Conservation (phyloP, 768 basidiomycete species). For the Naematelia aurantialba region DNA sequence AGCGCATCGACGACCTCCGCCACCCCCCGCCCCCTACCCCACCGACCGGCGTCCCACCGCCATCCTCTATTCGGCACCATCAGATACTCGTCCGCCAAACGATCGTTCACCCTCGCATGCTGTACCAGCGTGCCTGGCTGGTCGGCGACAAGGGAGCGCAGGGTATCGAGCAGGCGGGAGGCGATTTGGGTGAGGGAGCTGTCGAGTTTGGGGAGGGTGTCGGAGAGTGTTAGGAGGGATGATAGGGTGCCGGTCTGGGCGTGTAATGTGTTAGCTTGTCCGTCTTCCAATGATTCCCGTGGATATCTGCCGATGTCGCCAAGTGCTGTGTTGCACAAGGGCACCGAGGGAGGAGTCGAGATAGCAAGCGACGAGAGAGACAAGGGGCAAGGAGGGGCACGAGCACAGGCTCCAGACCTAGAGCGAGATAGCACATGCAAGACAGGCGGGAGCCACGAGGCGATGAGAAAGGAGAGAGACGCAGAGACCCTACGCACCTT, state of each 20-base stretch:
- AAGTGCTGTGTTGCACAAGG: too few relatives aligned
- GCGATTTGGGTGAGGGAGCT: slow-evolving; percentile 77
- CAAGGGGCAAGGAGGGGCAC: too few relatives aligned
- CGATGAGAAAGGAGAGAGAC: background rate
- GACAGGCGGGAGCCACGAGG: too few relatives aligned
- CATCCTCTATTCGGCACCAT: slow-evolving; percentile 59
- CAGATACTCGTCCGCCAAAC: slow-evolving; percentile 71
- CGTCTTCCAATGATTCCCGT: too few relatives aligned
- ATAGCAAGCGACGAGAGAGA: too few relatives aligned
- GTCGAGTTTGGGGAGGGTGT: slow-evolving; percentile 89
- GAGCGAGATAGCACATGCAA: too few relatives aligned
- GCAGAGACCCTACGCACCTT: slow-evolving; percentile 60
- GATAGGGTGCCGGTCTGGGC: slow-evolving; percentile 88
- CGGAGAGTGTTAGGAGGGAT: slow-evolving; percentile 78
- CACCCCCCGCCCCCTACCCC: slow-evolving; percentile 74
- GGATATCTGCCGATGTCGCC: too few relatives aligned
- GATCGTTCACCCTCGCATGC: slow-evolving; percentile 59
- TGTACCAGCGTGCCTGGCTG: slow-evolving; percentile 54
- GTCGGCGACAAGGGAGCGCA: slow-evolving; percentile 84
- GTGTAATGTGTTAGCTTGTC: slow-evolving; percentile 13
- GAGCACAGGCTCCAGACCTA: too few relatives aligned
- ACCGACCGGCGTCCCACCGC: slow-evolving; percentile 92
- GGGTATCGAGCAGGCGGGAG: slow-evolving; percentile 88
- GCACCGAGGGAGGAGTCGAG: too few relatives aligned
- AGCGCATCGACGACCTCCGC: slow-evolving; percentile 79